Evolutionary conservation across 2,329 filamentous ascomycete species (phyloP), one percentile per base, ranked within the genome.

Genomic region (Alternaria incomplexa): DNA sequence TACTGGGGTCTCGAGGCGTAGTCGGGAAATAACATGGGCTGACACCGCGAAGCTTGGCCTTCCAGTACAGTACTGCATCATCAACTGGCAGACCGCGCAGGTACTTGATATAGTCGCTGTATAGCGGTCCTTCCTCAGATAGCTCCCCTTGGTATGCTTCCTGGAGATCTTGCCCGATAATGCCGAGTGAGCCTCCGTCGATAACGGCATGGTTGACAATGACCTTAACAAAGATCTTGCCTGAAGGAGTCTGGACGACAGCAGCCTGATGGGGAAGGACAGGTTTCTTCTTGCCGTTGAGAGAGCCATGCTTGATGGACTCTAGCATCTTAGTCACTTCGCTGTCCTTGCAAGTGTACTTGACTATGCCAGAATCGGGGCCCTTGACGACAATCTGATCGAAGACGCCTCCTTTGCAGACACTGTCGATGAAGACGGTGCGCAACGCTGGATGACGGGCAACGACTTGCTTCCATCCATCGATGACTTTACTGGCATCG

Each of bases 101-200:
- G 50, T 79, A 77, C 45, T 72, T 75, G 65, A 79, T 78, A 58
- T 79, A 79, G 45, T 77, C 75, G 52, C 75, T 78, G 64, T 77
- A 79, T 12, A 76, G 63, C 6, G 76, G 76, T 1, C 75, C 72
- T 1, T 72, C 67, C 2, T 67, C 63, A 1, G 67, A 56, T 13
- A 78, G 55, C 5, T 66, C 64, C 8, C 70, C 73, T 57, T 73
- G 68, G 36, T 79, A 79, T 6, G 76, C 76, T 40, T 71, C 62
- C 47, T 73, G 67, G 6, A 79, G 70, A 44, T 79, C 77, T 8
- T 66, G 65, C 17, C 75, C 65, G 45, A 79, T 73, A 8, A 79
- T 66, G 12, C 66, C 71, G 17, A 74, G 65, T 6, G 76, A 77
- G 7, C 71, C 74, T 43, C 77, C 77, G 56, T 79, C 77, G 32